These are phyloP conservation scores for Citrus inodora DNA, from an alignment of 345 rosid genomes.

Conservation along the genomic window DNA sequence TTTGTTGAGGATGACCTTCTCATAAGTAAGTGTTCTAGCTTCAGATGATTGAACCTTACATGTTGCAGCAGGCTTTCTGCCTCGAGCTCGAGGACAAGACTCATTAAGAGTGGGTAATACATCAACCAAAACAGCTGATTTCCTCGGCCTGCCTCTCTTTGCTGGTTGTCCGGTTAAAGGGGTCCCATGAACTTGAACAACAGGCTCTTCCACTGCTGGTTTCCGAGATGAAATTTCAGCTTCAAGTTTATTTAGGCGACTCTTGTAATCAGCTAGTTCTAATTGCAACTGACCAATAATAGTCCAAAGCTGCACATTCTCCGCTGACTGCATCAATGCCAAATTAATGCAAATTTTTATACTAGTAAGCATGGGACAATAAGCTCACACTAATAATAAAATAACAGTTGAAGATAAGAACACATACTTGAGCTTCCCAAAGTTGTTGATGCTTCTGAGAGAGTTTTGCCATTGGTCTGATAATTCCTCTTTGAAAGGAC, in stretches of 20 bases:
- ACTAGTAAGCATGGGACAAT: not conserved
- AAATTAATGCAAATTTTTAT: not conserved
- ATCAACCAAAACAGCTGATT: slow-evolving; percentile 23
- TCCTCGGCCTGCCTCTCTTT: slow-evolving; percentile 38
- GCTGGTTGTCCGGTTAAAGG: slow-evolving; percentile 20
- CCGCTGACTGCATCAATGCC: slow-evolving; percentile 25
- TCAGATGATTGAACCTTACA: slow-evolving; percentile 18
- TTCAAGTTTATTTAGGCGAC: slow-evolving; percentile 30
- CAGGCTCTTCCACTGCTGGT: slow-evolving; percentile 14
- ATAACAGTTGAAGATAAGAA: slow-evolving; percentile 3
- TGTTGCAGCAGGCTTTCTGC: slow-evolving; percentile 19
- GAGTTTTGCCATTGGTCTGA: slow-evolving; percentile 28
- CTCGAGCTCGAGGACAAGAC: slow-evolving; percentile 21
- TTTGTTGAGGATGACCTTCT: slow-evolving; percentile 26
- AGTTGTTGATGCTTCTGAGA: slow-evolving; percentile 44
- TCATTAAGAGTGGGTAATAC: slow-evolving; percentile 21
- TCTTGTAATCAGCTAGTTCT: slow-evolving; percentile 34
- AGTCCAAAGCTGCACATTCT: slow-evolving; percentile 36
- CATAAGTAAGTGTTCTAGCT: slow-evolving; percentile 13
- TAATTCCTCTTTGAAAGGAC: slow-evolving; percentile 29
- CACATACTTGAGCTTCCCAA: slow-evolving; percentile 43
- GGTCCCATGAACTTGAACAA: slow-evolving; percentile 8
- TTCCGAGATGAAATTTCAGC: slow-evolving; percentile 28
- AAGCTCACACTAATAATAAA: not conserved
- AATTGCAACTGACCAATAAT: slow-evolving; percentile 31